These are phyloP conservation scores for Pseudocercospora vitis DNA, from an alignment of 2,329 filamentous ascomycete species.

Conservation along the genomic window DNA sequence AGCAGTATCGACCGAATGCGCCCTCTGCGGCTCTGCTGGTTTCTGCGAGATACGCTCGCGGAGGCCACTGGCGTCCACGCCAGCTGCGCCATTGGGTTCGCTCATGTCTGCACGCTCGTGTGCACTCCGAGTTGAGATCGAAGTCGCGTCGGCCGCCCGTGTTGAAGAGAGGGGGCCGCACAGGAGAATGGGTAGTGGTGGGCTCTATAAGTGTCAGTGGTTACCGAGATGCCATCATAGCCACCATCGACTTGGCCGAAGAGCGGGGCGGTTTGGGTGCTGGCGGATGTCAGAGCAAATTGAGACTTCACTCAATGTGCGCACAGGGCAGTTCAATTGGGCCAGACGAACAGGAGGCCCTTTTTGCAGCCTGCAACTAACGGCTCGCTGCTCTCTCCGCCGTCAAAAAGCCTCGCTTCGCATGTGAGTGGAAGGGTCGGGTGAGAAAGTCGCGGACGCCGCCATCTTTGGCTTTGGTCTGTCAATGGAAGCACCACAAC, in stretches of 20 bases:
- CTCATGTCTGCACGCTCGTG: slow-evolving; percentile 22
- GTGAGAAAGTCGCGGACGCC: not conserved
- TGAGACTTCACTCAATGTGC: not conserved
- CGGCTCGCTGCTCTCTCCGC: not conserved
- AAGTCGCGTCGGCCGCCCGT: slow-evolving; percentile 18
- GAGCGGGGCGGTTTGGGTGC: slow-evolving; percentile 9
- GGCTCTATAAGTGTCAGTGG: slow-evolving; percentile 9
- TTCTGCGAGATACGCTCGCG: slow-evolving; percentile 48
- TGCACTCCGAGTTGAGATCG: slow-evolving; percentile 22
- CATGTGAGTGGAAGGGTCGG: not conserved
- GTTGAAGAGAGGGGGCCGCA: slow-evolving; percentile 21
- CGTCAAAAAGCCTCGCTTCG: not conserved
- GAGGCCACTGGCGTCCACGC: slow-evolving; percentile 41
- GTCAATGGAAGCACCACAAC: no score
- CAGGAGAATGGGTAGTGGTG: slow-evolving; percentile 8
- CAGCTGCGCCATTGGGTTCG: slow-evolving; percentile 22
- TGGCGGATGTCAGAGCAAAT: not conserved
- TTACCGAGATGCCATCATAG: slow-evolving; percentile 22
- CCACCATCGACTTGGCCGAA: slow-evolving; percentile 10
- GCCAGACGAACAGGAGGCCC: not conserved
- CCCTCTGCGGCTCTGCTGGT: slow-evolving; percentile 34
- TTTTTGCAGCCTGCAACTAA: not conserved
- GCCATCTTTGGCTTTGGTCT: no score
- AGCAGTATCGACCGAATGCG: slow-evolving; percentile 40
- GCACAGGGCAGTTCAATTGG: slow-evolving; percentile 11